These are phyloP conservation scores for Fremontodendron californicum DNA, from an alignment of 345 rosid species.

Conservation along the genomic window DNA sequence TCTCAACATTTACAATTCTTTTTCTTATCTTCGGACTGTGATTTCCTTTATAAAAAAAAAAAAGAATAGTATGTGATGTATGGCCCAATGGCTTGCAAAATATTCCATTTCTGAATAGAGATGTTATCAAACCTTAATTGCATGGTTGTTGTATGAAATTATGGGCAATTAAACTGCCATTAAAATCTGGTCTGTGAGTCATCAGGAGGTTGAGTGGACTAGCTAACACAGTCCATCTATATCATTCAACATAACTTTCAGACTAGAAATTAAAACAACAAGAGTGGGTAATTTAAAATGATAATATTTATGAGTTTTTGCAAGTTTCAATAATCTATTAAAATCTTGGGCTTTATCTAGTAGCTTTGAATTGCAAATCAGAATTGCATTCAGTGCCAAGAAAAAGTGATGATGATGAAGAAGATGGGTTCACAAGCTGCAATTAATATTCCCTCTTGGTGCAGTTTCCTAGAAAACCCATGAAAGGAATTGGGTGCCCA, in stretches of 20 bases:
- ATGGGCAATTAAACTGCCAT: conserved; percentile 7
- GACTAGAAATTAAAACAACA: background rate
- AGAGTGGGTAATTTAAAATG: background rate
- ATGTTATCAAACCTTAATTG: background rate
- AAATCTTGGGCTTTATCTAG: background rate
- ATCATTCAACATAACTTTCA: background rate
- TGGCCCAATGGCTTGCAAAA: background rate
- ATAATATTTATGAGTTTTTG: background rate
- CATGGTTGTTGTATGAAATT: background rate
- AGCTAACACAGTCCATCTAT: background rate
- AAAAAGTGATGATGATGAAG: background rate
- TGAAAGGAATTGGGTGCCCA: background rate
- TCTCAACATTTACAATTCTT: too few species aligned
- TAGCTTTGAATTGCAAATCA: background rate
- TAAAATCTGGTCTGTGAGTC: background rate
- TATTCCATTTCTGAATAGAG: background rate
- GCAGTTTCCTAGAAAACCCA: background rate
- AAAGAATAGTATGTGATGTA: too few species aligned
- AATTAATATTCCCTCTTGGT: background rate
- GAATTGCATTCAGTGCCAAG: conserved; percentile 8
- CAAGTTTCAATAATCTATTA: background rate
- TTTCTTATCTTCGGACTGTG: too few species aligned
- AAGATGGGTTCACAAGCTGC: conserved; percentile 1
- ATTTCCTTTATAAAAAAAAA: too few species aligned
- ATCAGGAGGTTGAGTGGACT: background rate